Percentiles rank a stretch among this genome's conserved stretches.
phyloP scores from a whole-genome alignment of 306 rosid genomes.

The Vigna mungo region DNA sequence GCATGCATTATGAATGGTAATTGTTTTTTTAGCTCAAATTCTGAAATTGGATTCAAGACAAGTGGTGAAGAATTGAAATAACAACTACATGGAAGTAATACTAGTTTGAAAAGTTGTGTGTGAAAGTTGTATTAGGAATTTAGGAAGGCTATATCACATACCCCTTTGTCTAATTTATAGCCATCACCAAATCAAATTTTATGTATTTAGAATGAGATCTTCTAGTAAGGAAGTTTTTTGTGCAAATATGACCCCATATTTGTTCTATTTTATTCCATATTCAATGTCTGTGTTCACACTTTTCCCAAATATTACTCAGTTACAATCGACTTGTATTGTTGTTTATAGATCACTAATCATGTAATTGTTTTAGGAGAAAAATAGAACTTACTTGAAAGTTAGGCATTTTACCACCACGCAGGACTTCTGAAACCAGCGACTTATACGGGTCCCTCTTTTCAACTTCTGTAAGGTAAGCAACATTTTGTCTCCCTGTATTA shows the following conservation, averaged over 20 bases:
- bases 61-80: background rate
- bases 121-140: background rate
- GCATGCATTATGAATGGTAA: background rate
- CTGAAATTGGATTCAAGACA: background rate
- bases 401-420: background rate
- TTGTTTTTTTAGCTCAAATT: background rate
- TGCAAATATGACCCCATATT: background rate
- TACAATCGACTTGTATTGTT: background rate
- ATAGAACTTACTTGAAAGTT: constrained; percentile 38
- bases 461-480: background rate
- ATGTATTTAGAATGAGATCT: background rate
- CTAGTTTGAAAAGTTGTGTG: background rate
- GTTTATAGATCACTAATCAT: background rate
- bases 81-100: background rate
- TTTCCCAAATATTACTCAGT: background rate
- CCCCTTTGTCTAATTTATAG: background rate
- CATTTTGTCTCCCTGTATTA: constrained; percentile 24
- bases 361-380: background rate
- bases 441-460: constrained; percentile 25
- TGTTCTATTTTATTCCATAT: background rate
- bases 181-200: background rate
- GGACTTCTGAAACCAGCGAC: background rate
- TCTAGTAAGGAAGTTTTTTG: background rate
- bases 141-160: background rate
- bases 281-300: background rate